Conservation (phyloP, 257 asterid species). For the Rubia yunnanensis region DNA sequence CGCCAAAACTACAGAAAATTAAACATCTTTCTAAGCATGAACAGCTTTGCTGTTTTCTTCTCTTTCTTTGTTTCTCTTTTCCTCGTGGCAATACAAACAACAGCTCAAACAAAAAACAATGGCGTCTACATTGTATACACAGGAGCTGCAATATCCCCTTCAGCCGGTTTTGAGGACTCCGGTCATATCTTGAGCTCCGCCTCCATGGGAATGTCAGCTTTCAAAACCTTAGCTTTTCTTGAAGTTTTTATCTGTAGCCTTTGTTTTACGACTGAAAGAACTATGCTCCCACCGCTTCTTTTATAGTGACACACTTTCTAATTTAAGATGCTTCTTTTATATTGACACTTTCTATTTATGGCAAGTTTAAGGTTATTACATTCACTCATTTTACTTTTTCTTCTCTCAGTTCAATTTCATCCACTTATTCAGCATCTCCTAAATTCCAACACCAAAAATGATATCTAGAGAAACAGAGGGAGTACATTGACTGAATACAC, state of each 20-base stretch:
- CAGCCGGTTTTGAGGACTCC: slow-evolving; percentile 20
- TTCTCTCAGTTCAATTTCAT: no score
- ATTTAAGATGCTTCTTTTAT: no score
- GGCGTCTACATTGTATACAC: slow-evolving; percentile 72
- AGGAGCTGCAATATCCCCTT: slow-evolving; percentile 44
- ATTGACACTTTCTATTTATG: no score
- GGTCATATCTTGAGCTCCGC: slow-evolving; percentile 38
- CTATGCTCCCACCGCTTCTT: no score
- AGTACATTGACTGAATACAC: neutral
- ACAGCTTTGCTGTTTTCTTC: slow-evolving; percentile 7
- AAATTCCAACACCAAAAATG: no score
- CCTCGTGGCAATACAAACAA: neutral
- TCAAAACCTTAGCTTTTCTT: neutral
- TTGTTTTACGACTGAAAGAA: no score
- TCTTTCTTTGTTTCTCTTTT: slow-evolving; percentile 3
- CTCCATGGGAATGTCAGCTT: slow-evolving; percentile 35
- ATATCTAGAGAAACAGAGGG: neutral
- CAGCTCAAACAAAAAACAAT: slow-evolving; percentile 11
- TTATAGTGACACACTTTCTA: no score
- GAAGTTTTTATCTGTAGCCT: no score
- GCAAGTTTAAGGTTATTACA: no score
- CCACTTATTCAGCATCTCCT: no score
- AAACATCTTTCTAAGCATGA: slow-evolving; percentile 23
- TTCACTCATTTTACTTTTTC: no score
- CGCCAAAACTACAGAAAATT: neutral